Base-by-base conservation (phyloP, 202 grass and related monocot species). In the Hordeum pubiflorum region DNA sequence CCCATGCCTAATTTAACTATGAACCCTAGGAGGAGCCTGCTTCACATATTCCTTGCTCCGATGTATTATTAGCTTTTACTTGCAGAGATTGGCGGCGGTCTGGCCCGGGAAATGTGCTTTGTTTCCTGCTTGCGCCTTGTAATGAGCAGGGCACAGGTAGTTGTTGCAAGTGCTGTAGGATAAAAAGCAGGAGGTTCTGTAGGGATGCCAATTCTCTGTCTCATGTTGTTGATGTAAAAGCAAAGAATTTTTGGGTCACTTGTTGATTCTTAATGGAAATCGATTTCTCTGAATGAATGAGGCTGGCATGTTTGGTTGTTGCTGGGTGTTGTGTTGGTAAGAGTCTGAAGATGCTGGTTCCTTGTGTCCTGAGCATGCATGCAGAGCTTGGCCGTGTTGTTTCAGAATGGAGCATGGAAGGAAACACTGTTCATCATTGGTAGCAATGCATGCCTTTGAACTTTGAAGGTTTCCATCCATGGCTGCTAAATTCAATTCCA, bases 1-100 rank as follows among this genome's bases (percentile, higher is more conserved):
- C 10, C 36, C 58, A 54, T 41, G 0, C 17, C 81, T 84, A 89
- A 82, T 86, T 78, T 86, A 29, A 86, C 88, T 29, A 62, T 31
- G 21, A 74, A 67, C 57, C 62, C 62, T 75, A 83, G 75, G 36
- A 31, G 38, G 36, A 31, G 38, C 14, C 4, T 70, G 37, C 39
- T 33, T 52, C 65, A 82, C 67, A 81, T 77, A 24, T 18, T 54
- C 38, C 50, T 54, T 72, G 72, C 74, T 87, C 77, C 26, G n/a
- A 72, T 39, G 73, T 81, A 70, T 74, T 85, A 66, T 55, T 26
- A 26, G 17, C 29, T 29, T 48, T 68, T 26, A 43, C 48, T 81
- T 31, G 34, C 38, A 58, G 78, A 46, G 72, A 57, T 58, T 84
- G 81, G 85, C 27, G 2, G 3, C 56, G 85, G n/a, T 73, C 56